phyloP scores from a whole-genome alignment of 208 protist genomes.

The Acanthamoeba healyi region DNA sequence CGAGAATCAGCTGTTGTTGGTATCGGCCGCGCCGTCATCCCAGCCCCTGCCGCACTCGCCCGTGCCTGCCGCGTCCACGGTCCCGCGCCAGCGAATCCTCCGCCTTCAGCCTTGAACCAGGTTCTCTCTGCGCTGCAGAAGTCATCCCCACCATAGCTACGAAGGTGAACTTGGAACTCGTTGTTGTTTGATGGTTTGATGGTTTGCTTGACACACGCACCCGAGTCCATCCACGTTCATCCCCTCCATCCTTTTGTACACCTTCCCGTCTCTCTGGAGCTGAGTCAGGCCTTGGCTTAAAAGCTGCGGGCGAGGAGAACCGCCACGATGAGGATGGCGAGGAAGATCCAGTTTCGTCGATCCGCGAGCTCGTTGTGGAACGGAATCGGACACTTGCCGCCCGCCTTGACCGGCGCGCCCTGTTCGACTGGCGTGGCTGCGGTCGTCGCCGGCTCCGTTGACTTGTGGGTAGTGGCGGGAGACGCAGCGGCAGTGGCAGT shows the following conservation, averaged over 20 bases:
- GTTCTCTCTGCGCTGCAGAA: too few relatives aligned
- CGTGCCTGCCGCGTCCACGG: not conserved
- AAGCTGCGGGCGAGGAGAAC: not conserved
- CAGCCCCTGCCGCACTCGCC: not conserved
- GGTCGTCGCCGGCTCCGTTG: not conserved
- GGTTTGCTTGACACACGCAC: too few relatives aligned
- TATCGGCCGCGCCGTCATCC: not conserved
- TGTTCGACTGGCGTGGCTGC: not conserved
- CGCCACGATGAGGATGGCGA: constrained; percentile 29
- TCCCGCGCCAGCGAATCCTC: too few relatives aligned
- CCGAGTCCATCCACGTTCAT: too few relatives aligned
- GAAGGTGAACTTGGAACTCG: too few relatives aligned
- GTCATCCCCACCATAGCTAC: too few relatives aligned
- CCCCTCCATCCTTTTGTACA: not conserved
- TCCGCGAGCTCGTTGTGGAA: constrained; percentile 14
- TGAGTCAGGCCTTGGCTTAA: not conserved
- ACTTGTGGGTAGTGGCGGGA: too few relatives aligned
- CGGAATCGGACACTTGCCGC: constrained; percentile 5
- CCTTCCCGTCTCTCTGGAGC: not conserved
- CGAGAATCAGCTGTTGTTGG: constrained; percentile 12
- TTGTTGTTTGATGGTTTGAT: too few relatives aligned
- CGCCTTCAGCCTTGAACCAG: too few relatives aligned
- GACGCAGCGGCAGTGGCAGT: not conserved
- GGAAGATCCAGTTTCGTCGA: constrained; percentile 10
- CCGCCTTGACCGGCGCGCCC: not conserved